Base-by-base conservation (phyloP, 108 stramenopile genomes). In the Chaetoceros muelleri region DNA sequence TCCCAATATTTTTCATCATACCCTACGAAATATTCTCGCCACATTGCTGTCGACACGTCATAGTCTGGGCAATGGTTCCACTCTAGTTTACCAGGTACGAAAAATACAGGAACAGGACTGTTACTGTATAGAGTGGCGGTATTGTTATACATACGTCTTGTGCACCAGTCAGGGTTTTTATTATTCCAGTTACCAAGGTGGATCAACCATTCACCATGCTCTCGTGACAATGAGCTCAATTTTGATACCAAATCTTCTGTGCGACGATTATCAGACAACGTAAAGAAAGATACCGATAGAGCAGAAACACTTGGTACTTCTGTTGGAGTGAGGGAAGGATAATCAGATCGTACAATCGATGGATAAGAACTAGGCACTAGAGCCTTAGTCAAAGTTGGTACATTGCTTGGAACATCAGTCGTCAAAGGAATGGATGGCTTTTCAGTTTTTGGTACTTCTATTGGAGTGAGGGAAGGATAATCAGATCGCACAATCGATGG, bases 81-180 rank as follows among this genome's bases (percentile, higher is more conserved):
- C 5, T 54, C 53, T 19, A 26, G 22, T 26, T 54, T 25, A 18
- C 53, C 53, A 29, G 53, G 53, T 13, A 54, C 53, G 17, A 54
- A 26, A 28, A 10, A 30, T 18, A 54, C 28, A 26, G 53, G 53
- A 5, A 54, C 29, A 40, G 34, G 13, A 10, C 8, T 40, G 34
- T 40, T 40, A 40, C 34, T 40, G 13, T 40, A 40, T 40, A 13
- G 5, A 5, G 5, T 13, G 34, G 34, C 34, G 13, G 13, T 40
- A 10, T 10, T 5, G 5, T 40, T 13, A 40, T 40, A 40, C 5
- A 10, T 40, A 10, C 13, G 8, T 40, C 13, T 13, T 5, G 13
- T 40, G 13, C 34, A 40, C 5, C 8, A 40, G 13, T 40, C 13
- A 13, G 34, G 8, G 5, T 40, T 13, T 10, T 10, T 13, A 13